Evolutionary conservation across 495 filamentous ascomycete genomes (phyloP).

Genomic region (Lasiosphaeriaceae sp.): DNA sequence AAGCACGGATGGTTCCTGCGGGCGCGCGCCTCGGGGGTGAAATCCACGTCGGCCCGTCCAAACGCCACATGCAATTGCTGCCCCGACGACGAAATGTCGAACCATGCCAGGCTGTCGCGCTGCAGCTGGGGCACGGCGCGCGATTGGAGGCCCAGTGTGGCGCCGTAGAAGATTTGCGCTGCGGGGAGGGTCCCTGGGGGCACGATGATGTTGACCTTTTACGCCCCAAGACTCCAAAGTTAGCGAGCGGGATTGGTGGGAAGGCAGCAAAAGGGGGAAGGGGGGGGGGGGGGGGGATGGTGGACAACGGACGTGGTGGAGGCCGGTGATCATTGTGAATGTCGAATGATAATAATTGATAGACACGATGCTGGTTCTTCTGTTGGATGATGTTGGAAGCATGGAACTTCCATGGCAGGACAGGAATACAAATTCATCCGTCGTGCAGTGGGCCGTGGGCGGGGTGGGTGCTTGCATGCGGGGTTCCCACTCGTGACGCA

Average conservation of each 20-base stretch:
- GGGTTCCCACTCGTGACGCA: constrained; percentile 8
- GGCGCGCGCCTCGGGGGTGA: constrained; percentile 30
- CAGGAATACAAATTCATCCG: no score
- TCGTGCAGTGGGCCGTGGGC: not conserved
- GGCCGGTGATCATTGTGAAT: constrained; percentile 52
- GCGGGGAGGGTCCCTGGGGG: constrained; percentile 49
- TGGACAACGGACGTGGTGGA: constrained; percentile 44
- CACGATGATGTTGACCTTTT: constrained; percentile 56
- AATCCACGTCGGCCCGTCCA: constrained; percentile 31
- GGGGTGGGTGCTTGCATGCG: not conserved
- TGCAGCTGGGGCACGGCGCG: constrained; percentile 50
- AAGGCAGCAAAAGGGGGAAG: no score
- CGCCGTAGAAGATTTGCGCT: constrained; percentile 53
- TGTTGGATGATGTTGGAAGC: no score
- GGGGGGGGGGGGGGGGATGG: not conserved
- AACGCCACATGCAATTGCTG: constrained; percentile 60
- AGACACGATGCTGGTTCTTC: no score
- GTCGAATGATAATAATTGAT: not conserved
- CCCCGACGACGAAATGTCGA: constrained; percentile 53
- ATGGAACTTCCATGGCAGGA: no score
- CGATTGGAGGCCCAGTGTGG: constrained; percentile 48
- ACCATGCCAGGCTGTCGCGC: constrained; percentile 51
- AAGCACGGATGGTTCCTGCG: constrained; percentile 57
- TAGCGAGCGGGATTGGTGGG: not conserved
- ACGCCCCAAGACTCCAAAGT: not conserved